These are phyloP conservation scores for Rhynchosporium agropyri DNA, from an alignment of 2,329 filamentous ascomycete genomes.

Conservation along the genomic window DNA sequence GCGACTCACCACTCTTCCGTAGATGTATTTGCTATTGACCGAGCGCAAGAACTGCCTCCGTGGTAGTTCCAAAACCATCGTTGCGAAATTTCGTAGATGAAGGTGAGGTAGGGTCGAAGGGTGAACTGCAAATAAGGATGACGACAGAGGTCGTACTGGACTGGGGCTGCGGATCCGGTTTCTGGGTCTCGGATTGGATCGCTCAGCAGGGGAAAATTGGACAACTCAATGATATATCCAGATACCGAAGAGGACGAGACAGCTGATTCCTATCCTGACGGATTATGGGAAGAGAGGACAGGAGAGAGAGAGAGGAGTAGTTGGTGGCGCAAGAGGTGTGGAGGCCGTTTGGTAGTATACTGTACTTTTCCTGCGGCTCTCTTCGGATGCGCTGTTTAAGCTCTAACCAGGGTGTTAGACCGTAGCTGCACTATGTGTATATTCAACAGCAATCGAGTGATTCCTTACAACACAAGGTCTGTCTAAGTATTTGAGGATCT, in stretches of 20 bases:
- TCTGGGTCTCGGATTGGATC: slow-evolving; percentile 10
- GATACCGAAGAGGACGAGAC: background rate
- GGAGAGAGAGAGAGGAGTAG: background rate
- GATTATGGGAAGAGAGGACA: background rate
- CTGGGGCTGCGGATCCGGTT: slow-evolving; percentile 6
- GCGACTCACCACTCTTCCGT: slow-evolving; percentile 67
- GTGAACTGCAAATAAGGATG: slow-evolving; percentile 14
- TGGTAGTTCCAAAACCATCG: slow-evolving; percentile 61
- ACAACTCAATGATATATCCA: slow-evolving; percentile 9
- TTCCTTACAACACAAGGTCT: slow-evolving; percentile 3
- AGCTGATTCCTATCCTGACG: background rate
- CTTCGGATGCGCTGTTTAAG: slow-evolving; percentile 4
- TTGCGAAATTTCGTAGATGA: slow-evolving; percentile 27
- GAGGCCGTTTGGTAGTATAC: background rate
- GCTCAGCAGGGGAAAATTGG: background rate
- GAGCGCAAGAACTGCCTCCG: slow-evolving; percentile 64
- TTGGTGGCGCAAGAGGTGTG: slow-evolving; percentile 7
- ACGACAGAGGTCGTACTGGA: slow-evolving; percentile 20
- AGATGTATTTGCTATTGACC: slow-evolving; percentile 73
- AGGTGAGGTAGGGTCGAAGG: slow-evolving; percentile 18
- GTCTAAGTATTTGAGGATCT: background rate
- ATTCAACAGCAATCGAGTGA: slow-evolving; percentile 2
- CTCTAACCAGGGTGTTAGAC: slow-evolving; percentile 9
- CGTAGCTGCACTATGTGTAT: background rate
- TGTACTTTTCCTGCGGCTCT: slow-evolving; percentile 1